These are phyloP conservation scores for Solanum hybrid DNA, from an alignment of 305 asterid species.

Conservation along the genomic window DNA sequence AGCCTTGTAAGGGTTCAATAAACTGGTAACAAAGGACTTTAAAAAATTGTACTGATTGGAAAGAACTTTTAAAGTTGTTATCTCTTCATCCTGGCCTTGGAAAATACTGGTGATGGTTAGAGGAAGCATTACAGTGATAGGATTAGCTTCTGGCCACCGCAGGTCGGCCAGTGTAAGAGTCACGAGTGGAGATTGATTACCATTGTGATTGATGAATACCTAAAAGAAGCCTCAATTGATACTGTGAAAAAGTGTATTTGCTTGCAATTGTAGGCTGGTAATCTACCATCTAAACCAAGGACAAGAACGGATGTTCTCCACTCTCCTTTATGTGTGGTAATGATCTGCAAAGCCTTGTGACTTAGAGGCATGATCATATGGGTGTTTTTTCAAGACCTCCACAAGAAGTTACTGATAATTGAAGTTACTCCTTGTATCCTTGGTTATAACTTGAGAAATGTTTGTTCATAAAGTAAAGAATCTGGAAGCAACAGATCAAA, in stretches of 20 bases:
- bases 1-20: neutral
- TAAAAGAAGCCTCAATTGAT: neutral
- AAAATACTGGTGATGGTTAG: neutral
- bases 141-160: neutral
- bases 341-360: neutral
- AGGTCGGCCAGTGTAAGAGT: neutral
- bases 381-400: neutral
- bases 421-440: neutral
- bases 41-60: neutral
- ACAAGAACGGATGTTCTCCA: neutral
- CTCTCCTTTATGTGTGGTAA: neutral
- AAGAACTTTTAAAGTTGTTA: neutral
- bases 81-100: neutral
- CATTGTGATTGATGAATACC: neutral
- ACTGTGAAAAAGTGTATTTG: neutral
- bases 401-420: neutral
- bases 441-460: neutral
- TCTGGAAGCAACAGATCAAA: neutral
- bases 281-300: neutral
- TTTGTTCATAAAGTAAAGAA: neutral
- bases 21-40: neutral
- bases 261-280: neutral
- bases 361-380: neutral
- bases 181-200: neutral
- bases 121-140: neutral